Conservation (phyloP, 257 asterid species). For the Anisodus tanguticus region DNA sequence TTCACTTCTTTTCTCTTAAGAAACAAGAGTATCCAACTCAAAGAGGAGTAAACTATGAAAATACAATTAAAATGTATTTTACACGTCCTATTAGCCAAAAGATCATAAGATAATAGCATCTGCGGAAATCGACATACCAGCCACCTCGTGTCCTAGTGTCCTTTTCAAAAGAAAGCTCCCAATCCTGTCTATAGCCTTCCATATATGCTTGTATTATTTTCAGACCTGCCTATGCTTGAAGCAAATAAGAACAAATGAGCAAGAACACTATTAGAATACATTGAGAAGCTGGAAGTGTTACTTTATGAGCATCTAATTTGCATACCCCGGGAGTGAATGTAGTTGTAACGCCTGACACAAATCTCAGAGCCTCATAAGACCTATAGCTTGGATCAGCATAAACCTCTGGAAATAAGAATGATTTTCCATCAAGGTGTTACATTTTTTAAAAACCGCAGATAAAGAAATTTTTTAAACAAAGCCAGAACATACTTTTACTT, state of each 20-base stretch:
- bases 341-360: constrained; percentile 79
- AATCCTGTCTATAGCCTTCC: constrained; percentile 95
- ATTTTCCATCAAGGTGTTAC: not conserved
- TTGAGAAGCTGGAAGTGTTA: not conserved
- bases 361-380: constrained; percentile 73
- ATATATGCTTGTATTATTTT: constrained; percentile 76
- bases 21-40: no score
- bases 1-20: not conserved
- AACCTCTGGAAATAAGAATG: constrained; percentile 65
- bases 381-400: constrained; percentile 90
- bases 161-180: constrained; percentile 92
- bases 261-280: constrained; percentile 16
- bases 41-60: no score
- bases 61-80: no score
- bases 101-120: not conserved
- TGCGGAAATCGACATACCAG: constrained; percentile 57
- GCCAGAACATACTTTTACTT: not conserved
- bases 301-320: not conserved
- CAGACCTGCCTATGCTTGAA: constrained; percentile 66
- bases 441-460: not conserved
- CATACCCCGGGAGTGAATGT: constrained; percentile 93
- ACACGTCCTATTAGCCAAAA: not conserved
- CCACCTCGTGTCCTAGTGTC: constrained; percentile 97
- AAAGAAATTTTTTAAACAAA: not conserved
- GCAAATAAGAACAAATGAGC: not conserved